Percentiles rank a stretch among this genome's conserved stretches.
Conservation (phyloP, 2,329 filamentous ascomycete genomes). For the Blumeria hordei region DNA sequence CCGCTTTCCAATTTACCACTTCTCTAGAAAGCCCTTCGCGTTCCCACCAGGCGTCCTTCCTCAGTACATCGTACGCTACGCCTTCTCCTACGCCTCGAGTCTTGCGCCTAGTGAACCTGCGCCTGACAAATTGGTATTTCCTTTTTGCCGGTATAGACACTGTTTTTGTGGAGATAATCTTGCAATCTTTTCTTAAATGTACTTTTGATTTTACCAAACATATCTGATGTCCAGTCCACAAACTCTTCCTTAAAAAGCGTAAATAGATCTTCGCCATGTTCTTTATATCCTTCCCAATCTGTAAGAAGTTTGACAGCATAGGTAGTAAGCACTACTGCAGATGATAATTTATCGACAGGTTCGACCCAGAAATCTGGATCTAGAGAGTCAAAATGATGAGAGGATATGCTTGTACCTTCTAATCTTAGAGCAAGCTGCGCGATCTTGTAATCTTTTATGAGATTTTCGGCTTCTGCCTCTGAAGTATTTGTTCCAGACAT, state of each 20-base stretch:
- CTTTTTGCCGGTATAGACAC: neutral
- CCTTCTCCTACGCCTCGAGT: too few species aligned
- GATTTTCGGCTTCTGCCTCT: neutral
- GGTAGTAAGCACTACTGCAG: neutral
- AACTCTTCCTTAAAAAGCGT: neutral
- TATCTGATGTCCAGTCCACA: neutral
- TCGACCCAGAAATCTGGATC: neutral
- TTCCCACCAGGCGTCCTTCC: too few species aligned
- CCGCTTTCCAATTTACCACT: too few species aligned
- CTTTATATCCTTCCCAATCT: neutral
- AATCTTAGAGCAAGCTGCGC: neutral
- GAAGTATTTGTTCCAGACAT: neutral
- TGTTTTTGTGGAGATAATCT: neutral
- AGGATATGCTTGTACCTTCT: neutral
- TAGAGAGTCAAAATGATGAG: neutral
- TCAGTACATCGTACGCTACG: too few species aligned
- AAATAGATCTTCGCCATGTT: neutral
- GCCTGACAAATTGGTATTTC: neutral
- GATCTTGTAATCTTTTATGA: neutral
- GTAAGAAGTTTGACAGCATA: neutral
- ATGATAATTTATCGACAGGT: neutral
- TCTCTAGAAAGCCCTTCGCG: too few species aligned
- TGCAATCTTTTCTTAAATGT: neutral
- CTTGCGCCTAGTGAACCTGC: too few species aligned
- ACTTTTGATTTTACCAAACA: neutral